Percentiles rank a stretch among this genome's conserved stretches.
These are phyloP conservation scores for Sporothrix protearum DNA, from an alignment of 2,329 filamentous ascomycete species.

Conservation along the genomic window DNA sequence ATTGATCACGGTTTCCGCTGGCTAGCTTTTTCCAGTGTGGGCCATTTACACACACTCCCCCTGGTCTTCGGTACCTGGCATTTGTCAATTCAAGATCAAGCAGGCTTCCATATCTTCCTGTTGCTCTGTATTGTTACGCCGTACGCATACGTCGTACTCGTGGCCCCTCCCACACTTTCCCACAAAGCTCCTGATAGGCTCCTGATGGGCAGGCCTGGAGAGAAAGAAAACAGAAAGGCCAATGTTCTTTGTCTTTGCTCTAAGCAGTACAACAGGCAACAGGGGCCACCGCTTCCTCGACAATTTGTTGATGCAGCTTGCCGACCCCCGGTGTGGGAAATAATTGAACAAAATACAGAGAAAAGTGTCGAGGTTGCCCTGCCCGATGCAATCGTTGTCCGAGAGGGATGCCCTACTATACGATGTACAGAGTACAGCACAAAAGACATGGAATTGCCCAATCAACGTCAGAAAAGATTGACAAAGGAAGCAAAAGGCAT, in stretches of 20 bases:
- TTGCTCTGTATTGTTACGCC: background rate
- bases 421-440: no score
- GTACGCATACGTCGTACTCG: background rate
- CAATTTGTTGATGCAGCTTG: background rate
- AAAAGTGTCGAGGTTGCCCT: background rate
- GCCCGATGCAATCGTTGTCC: background rate
- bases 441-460: background rate
- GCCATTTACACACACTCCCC: background rate
- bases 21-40: background rate
- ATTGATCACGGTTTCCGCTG: no score
- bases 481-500: background rate
- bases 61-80: background rate
- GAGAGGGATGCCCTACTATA: background rate
- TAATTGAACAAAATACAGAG: background rate
- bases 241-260: background rate
- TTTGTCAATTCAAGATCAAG: constrained; percentile 4
- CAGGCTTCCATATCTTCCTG: background rate
- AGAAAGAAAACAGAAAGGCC: background rate
- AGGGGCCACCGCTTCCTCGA: background rate
- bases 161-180: background rate
- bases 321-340: background rate
- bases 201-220: background rate
- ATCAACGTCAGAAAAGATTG: background rate
- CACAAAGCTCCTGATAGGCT: background rate
- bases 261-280: background rate